phyloP scores from a whole-genome alignment of 805 yeast genomes.

The Suhomyces sp. region DNA sequence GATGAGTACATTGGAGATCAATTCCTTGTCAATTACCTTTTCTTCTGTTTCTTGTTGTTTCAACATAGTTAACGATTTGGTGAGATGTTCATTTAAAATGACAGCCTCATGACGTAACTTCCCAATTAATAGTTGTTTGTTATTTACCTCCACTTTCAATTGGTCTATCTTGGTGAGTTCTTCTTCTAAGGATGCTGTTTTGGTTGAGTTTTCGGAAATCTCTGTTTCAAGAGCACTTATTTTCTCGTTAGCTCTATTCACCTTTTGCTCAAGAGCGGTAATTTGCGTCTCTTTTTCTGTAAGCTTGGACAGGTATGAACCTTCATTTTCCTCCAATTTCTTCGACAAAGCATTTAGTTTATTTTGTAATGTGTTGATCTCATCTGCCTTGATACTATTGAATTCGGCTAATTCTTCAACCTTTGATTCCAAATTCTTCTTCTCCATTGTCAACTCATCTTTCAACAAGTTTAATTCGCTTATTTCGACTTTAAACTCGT shows the following conservation, averaged over 20 bases:
- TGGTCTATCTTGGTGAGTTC: slow-evolving; percentile 40
- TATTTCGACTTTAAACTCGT: slow-evolving; percentile 40
- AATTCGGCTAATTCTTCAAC: slow-evolving; percentile 49
- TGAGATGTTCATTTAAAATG: slow-evolving; percentile 87
- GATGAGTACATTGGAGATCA: slow-evolving; percentile 80
- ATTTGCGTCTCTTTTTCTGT: slow-evolving; percentile 19
- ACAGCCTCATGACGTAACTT: slow-evolving; percentile 94
- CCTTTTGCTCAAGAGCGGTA: slow-evolving; percentile 23
- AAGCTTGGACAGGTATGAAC: not conserved
- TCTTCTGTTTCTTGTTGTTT: slow-evolving; percentile 69
- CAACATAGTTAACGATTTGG: slow-evolving; percentile 85
- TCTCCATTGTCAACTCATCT: slow-evolving; percentile 39
- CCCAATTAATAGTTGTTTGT: slow-evolving; percentile 76
- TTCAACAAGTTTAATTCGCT: slow-evolving; percentile 40
- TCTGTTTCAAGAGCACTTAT: slow-evolving; percentile 10
- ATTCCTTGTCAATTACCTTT: slow-evolving; percentile 81
- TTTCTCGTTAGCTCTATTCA: slow-evolving; percentile 17
- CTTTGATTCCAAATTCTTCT: slow-evolving; percentile 40
- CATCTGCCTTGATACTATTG: slow-evolving; percentile 23
- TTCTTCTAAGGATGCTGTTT: slow-evolving; percentile 13
- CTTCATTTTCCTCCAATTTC: not conserved
- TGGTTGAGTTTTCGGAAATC: slow-evolving; percentile 15
- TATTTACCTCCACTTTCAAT: slow-evolving; percentile 53
- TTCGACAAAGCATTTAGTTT: not conserved
- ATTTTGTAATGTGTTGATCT: slow-evolving; percentile 2